Evolutionary conservation across 1,139 yeast genomes (phyloP).

Genomic region (Suhomyces choctaworum): DNA sequence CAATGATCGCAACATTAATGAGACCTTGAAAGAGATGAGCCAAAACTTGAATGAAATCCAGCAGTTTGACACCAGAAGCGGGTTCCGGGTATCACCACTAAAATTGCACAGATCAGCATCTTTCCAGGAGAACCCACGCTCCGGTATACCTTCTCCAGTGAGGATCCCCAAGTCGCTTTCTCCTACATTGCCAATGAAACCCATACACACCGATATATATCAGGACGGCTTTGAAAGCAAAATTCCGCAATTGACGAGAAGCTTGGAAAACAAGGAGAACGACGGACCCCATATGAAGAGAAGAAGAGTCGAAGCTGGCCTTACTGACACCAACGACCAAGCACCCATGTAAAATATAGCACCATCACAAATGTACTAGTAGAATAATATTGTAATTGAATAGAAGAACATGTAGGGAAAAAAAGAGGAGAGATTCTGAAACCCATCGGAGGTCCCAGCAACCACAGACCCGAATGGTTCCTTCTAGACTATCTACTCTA

Average conservation of each 20-base stretch:
- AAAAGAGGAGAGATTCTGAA: too few relatives aligned
- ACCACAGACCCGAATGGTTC: too few relatives aligned
- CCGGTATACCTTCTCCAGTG: slow-evolving; percentile 11
- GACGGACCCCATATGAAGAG: slow-evolving; percentile 12
- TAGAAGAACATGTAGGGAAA: too few relatives aligned
- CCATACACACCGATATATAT: neutral
- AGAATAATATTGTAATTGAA: slow-evolving; percentile 2
- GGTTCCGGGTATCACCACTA: slow-evolving; percentile 13
- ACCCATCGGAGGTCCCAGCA: too few relatives aligned
- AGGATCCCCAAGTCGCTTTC: slow-evolving; percentile 1
- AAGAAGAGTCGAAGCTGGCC: slow-evolving; percentile 11
- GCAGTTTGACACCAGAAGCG: slow-evolving; percentile 14
- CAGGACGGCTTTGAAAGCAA: slow-evolving; percentile 6
- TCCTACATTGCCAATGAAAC: slow-evolving; percentile 6
- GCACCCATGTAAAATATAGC: slow-evolving; percentile 2
- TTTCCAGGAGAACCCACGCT: neutral
- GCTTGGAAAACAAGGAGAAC: slow-evolving; percentile 16
- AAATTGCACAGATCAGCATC: slow-evolving; percentile 4
- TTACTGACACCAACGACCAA: neutral
- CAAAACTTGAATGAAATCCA: slow-evolving; percentile 15
- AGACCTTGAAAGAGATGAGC: slow-evolving; percentile 11
- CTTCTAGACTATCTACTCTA: neutral
- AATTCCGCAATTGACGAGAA: slow-evolving; percentile 12
- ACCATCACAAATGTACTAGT: slow-evolving; percentile 1
- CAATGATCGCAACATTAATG: slow-evolving; percentile 13